Conservation (phyloP, 1,139 yeast species). For the Candida sp. region DNA sequence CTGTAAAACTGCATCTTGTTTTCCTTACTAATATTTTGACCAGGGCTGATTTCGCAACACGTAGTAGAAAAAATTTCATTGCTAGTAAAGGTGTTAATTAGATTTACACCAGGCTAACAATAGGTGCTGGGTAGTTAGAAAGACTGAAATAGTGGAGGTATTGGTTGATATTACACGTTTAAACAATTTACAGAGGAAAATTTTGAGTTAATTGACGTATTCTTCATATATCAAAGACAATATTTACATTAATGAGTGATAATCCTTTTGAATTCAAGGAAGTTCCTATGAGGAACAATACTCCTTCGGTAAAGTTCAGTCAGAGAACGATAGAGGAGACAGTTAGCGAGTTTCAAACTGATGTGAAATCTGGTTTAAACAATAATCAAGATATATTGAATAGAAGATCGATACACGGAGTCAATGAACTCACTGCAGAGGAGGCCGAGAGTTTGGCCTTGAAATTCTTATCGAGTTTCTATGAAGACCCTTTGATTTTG, state of each 20-base stretch:
- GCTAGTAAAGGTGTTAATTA: not conserved
- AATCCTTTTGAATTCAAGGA: constrained; percentile 24
- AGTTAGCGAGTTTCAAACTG: constrained; percentile 57
- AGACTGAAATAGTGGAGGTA: not conserved
- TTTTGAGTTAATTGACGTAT: no score
- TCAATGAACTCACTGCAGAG: constrained; percentile 66
- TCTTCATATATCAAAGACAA: no score
- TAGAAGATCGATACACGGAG: constrained; percentile 73
- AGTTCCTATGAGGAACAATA: constrained; percentile 19
- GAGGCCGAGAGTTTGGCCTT: constrained; percentile 71
- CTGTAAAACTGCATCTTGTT: no score
- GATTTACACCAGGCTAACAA: not conserved
- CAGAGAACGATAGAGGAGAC: constrained; percentile 61
- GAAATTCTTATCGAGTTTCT: constrained; percentile 75
- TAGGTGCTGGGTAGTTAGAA: not conserved
- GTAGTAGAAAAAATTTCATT: not conserved
- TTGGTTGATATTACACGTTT: no score
- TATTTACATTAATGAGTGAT: constrained; percentile 21
- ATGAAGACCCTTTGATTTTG: constrained; percentile 85
- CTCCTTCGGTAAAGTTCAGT: constrained; percentile 55
- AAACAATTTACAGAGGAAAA: no score
- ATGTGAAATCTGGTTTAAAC: constrained; percentile 54
- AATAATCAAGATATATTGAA: constrained; percentile 67
- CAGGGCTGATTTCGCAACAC: not conserved
- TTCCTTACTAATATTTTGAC: no score